Percentiles rank a stretch among this genome's conserved stretches.
phyloP scores from a whole-genome alignment of 345 rosid species.

The Dovyalis caffra region DNA sequence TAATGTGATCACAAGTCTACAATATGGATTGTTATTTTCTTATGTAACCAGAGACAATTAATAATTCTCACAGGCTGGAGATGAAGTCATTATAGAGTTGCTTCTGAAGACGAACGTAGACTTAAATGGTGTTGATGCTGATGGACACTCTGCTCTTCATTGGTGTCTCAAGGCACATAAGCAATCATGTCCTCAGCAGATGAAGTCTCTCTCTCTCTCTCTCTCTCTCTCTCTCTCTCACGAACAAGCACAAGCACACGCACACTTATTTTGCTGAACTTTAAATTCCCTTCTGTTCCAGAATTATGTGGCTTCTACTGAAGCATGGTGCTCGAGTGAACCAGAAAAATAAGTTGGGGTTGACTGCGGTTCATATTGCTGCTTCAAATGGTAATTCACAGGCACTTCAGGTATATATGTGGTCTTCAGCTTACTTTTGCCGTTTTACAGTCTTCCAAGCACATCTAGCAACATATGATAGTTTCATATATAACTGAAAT shows the following conservation, averaged over 20 bases:
- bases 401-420: constrained; percentile 56
- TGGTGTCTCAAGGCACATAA: constrained; percentile 59
- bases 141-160: constrained; percentile 75
- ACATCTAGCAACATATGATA: neutral
- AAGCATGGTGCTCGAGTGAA: constrained; percentile 54
- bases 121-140: constrained; percentile 61
- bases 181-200: constrained; percentile 54
- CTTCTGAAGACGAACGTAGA: constrained; percentile 57
- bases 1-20: neutral
- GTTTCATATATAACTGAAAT: neutral
- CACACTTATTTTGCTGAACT: neutral
- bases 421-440: neutral
- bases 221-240: no score
- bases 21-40: neutral
- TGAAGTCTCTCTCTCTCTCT: constrained; percentile 57
- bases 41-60: constrained; percentile 9
- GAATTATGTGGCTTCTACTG: constrained; percentile 62
- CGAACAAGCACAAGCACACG: neutral
- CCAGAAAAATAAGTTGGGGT: constrained; percentile 67
- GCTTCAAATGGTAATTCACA: constrained; percentile 71
- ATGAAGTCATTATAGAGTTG: constrained; percentile 63
- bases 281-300: constrained; percentile 27
- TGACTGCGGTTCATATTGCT: constrained; percentile 68
- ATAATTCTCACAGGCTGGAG: constrained; percentile 54
- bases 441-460: neutral